phyloP scores from a whole-genome alignment of 2,329 filamentous ascomycete species.

The Colletotrichum higginsianum region DNA sequence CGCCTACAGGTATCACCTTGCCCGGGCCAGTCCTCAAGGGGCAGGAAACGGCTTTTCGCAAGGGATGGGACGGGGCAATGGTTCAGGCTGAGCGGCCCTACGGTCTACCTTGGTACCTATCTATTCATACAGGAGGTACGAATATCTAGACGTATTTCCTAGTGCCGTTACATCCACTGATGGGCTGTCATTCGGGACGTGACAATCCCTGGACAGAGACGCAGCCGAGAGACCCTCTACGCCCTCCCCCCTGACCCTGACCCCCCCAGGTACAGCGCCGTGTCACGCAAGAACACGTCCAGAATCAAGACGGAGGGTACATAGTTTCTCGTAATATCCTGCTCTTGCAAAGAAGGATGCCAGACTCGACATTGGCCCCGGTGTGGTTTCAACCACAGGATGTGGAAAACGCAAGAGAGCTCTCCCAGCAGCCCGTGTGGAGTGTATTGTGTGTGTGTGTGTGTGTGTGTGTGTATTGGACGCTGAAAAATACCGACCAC shows the following conservation, averaged over 20 bases:
- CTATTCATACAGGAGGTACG: background rate
- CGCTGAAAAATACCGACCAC: background rate
- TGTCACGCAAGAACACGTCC: constrained; percentile 18
- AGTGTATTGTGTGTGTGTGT: background rate
- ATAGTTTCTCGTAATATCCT: background rate
- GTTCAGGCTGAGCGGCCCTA: background rate
- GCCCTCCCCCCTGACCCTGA: constrained; percentile 5
- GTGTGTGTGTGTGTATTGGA: background rate
- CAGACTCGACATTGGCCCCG: background rate
- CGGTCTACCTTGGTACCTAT: background rate
- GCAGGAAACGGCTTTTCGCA: background rate
- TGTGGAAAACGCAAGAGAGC: background rate
- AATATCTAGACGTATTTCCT: background rate
- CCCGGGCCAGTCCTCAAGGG: too few relatives aligned
- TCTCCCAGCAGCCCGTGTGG: background rate
- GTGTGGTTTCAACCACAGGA: background rate
- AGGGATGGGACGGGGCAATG: background rate
- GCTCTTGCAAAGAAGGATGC: background rate
- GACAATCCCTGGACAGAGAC: constrained; percentile 25
- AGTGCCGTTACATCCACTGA: constrained; percentile 27
- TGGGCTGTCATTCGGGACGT: constrained; percentile 28
- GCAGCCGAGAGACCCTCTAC: constrained; percentile 27
- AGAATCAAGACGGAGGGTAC: constrained; percentile 9
- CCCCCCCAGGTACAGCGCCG: constrained; percentile 6
- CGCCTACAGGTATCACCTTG: background rate